phyloP scores from a whole-genome alignment of 2,329 filamentous ascomycete species.

The Ophiostoma triangulosporum region DNA sequence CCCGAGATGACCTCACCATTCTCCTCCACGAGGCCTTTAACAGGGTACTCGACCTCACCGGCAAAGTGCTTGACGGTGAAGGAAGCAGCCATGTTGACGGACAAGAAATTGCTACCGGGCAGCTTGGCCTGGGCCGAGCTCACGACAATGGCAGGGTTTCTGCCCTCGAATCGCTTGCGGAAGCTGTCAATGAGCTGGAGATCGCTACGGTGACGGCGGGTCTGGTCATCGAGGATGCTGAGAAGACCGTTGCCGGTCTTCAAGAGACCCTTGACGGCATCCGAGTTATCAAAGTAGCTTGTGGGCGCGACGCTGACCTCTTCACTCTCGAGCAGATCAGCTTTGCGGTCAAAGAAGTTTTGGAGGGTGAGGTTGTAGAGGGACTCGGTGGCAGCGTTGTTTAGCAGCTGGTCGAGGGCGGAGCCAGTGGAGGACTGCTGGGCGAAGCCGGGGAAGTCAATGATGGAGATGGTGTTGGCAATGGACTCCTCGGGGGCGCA shows the following conservation, averaged over 20 bases:
- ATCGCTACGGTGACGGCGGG: slow-evolving; percentile 75
- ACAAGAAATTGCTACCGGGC: slow-evolving; percentile 80
- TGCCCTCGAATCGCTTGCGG: slow-evolving; percentile 84
- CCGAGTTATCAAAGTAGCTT: slow-evolving; percentile 95
- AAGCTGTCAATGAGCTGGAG: slow-evolving; percentile 82
- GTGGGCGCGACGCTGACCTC: slow-evolving; percentile 83
- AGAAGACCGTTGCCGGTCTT: slow-evolving; percentile 88
- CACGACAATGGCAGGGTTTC: slow-evolving; percentile 80
- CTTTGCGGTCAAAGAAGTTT: slow-evolving; percentile 90
- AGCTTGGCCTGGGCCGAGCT: slow-evolving; percentile 60
- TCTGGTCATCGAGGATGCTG: slow-evolving; percentile 93
- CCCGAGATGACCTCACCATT: slow-evolving; percentile 94
- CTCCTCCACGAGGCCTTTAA: slow-evolving; percentile 79
- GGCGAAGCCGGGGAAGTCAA: slow-evolving; percentile 93
- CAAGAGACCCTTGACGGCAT: slow-evolving; percentile 80
- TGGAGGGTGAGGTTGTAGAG: slow-evolving; percentile 89
- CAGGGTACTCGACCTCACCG: slow-evolving; percentile 87
- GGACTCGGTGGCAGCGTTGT: slow-evolving; percentile 84
- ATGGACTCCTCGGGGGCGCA: slow-evolving; percentile 81
- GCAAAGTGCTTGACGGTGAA: slow-evolving; percentile 95
- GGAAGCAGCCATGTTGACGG: slow-evolving; percentile 62
- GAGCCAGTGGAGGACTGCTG: slow-evolving; percentile 74
- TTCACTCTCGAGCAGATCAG: slow-evolving; percentile 85
- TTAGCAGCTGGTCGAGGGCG: slow-evolving; percentile 79
- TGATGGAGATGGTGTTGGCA: slow-evolving; percentile 83